A percentile compares a stretch with the other conserved stretches of the same genome.
These are phyloP conservation scores for Rhizomucor miehei DNA, from an alignment of 371 early-diverging fungal species.

Conservation along the genomic window DNA sequence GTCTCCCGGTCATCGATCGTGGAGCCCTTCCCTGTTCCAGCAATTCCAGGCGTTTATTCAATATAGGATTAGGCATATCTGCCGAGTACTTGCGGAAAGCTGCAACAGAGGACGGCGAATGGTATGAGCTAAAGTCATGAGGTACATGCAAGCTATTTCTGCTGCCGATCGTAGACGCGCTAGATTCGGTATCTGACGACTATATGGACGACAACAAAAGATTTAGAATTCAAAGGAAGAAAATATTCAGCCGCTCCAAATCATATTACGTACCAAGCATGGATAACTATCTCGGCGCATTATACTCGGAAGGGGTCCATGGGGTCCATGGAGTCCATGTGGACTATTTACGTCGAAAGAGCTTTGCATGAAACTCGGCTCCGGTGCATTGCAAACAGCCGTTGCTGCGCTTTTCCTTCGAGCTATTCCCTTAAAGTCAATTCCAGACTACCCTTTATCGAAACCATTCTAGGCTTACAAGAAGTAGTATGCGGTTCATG, in stretches of 20 bases:
- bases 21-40: constrained; percentile 2
- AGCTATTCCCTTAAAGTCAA: not conserved
- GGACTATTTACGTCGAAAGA: constrained; percentile 8
- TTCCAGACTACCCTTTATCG: constrained; percentile 1
- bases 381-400: constrained; percentile 4
- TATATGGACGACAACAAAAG: too few species aligned
- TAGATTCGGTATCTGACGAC: too few species aligned
- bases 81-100: constrained; percentile 25
- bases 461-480: constrained; percentile 2
- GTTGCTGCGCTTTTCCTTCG: constrained; percentile 9
- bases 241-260: too few species aligned
- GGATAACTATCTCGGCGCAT: constrained; percentile 38
- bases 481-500: not conserved
- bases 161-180: not conserved
- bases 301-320: constrained; percentile 18
- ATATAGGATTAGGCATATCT: constrained; percentile 21
- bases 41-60: constrained; percentile 27
- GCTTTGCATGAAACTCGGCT: constrained; percentile 16
- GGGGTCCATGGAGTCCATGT: constrained; percentile 8
- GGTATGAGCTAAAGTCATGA: not conserved
- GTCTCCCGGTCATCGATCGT: constrained; percentile 6
- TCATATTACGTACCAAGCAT: constrained; percentile 24
- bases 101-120: not conserved
- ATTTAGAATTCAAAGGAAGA: too few species aligned
- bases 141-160: not conserved